Percentiles rank a stretch among this genome's conserved stretches.
Evolutionary conservation across 2,329 filamentous ascomycete species (phyloP).

Genomic region (Cytospora chrysosperma): DNA sequence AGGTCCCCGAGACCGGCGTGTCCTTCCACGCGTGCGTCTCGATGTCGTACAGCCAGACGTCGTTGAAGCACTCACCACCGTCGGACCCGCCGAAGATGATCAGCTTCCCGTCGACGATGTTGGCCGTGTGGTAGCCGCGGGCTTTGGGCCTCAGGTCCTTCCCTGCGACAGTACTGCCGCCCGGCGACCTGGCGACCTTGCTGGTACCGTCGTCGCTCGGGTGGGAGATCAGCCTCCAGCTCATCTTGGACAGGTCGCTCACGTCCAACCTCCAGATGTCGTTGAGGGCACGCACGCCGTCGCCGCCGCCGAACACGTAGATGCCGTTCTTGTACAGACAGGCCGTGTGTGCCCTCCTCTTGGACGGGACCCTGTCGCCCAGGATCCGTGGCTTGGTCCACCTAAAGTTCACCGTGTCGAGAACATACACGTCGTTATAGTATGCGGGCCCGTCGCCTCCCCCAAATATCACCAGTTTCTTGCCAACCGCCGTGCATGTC

Average conservation of each 20-base stretch:
- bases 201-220: constrained; percentile 29
- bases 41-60: constrained; percentile 72
- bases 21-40: constrained; percentile 59
- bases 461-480: constrained; percentile 69
- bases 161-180: constrained; percentile 20
- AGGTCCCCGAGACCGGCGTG: constrained; percentile 60
- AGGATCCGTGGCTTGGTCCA: constrained; percentile 63
- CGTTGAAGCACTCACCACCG: constrained; percentile 69
- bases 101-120: constrained; percentile 70
- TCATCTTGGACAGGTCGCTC: constrained; percentile 64
- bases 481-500: constrained; percentile 70
- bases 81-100: constrained; percentile 71
- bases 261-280: constrained; percentile 74
- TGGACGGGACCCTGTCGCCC: constrained; percentile 58
- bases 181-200: constrained; percentile 28
- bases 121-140: constrained; percentile 69
- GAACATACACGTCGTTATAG: constrained; percentile 70
- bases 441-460: constrained; percentile 69
- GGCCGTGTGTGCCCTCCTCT: constrained; percentile 67
- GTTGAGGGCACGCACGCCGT: constrained; percentile 68
- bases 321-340: constrained; percentile 70
- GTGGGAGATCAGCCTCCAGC: constrained; percentile 63
- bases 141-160: constrained; percentile 56
- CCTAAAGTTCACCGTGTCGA: constrained; percentile 68
- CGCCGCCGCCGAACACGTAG: constrained; percentile 70